Conservation (phyloP, 1,139 yeast species). For the Scheffersomyces illinoinensis region DNA sequence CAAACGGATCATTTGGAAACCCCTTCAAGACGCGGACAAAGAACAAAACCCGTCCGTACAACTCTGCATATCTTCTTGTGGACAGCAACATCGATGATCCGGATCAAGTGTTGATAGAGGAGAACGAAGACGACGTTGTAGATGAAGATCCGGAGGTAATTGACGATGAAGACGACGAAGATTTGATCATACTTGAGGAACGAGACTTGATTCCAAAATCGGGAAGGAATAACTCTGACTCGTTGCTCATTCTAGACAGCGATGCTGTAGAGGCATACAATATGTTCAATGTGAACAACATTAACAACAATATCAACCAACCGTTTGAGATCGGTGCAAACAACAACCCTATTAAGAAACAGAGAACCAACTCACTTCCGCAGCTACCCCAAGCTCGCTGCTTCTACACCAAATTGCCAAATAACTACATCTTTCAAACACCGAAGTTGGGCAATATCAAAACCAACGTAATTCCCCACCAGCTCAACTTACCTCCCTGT, state of each 20-base stretch:
- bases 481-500: slow-evolving; percentile 46
- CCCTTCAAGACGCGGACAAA: neutral
- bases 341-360: slow-evolving; percentile 38
- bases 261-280: slow-evolving; percentile 48
- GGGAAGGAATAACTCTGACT: slow-evolving; percentile 36
- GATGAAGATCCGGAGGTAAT: slow-evolving; percentile 8
- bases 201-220: slow-evolving; percentile 14
- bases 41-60: neutral
- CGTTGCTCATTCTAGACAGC: slow-evolving; percentile 35
- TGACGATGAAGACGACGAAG: slow-evolving; percentile 17
- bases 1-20: neutral
- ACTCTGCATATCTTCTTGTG: neutral
- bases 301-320: slow-evolving; percentile 8
- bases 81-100: neutral
- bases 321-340: slow-evolving; percentile 12
- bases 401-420: slow-evolving; percentile 42
- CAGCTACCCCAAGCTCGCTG: slow-evolving; percentile 58
- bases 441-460: slow-evolving; percentile 47
- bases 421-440: slow-evolving; percentile 37
- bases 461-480: slow-evolving; percentile 42
- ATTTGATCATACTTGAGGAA: slow-evolving; percentile 19
- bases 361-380: slow-evolving; percentile 69
- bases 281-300: slow-evolving; percentile 36
- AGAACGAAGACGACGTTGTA: slow-evolving; percentile 10
- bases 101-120: neutral